phyloP scores from a whole-genome alignment of 345 rosid species.

The Dimocarpus longan region DNA sequence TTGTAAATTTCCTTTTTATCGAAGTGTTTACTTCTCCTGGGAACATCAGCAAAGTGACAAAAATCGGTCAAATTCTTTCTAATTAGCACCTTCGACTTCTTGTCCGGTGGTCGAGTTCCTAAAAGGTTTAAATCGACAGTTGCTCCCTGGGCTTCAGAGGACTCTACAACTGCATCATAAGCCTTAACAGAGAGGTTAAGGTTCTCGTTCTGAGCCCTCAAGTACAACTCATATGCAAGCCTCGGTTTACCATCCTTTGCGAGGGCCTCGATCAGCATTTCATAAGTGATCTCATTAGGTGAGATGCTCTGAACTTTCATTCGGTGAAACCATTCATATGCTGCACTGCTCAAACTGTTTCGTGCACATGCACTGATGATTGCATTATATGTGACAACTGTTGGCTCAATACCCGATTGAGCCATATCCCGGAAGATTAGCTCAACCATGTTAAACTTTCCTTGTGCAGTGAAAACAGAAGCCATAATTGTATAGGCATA shows the following conservation, averaged over 20 bases:
- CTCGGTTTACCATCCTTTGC: conserved; percentile 80
- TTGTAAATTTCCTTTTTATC: conserved; percentile 39
- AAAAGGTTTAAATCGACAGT: conserved; percentile 56
- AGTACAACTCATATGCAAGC: conserved; percentile 68
- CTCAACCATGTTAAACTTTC: conserved; percentile 65
- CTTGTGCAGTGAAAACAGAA: conserved; percentile 68
- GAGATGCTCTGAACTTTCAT: conserved; percentile 61
- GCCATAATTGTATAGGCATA: conserved; percentile 88
- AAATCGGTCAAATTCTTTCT: conserved; percentile 37
- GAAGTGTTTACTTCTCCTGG: conserved; percentile 42
- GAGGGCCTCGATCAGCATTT: conserved; percentile 75
- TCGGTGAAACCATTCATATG: conserved; percentile 91
- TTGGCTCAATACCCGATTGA: conserved; percentile 61
- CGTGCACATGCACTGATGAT: conserved; percentile 70
- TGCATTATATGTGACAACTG: conserved; percentile 90
- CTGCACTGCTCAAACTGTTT: conserved; percentile 60
- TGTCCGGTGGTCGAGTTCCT: conserved; percentile 69
- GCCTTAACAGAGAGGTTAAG: conserved; percentile 62
- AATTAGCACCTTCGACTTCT: conserved; percentile 35
- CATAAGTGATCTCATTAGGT: conserved; percentile 75
- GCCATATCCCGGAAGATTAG: conserved; percentile 68
- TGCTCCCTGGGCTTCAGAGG: conserved; percentile 58
- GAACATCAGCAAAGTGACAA: conserved; percentile 39
- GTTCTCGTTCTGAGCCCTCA: conserved; percentile 63
- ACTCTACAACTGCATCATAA: conserved; percentile 58